These are phyloP conservation scores for Heimioporus sp. DNA, from an alignment of 768 basidiomycete species.

Conservation along the genomic window DNA sequence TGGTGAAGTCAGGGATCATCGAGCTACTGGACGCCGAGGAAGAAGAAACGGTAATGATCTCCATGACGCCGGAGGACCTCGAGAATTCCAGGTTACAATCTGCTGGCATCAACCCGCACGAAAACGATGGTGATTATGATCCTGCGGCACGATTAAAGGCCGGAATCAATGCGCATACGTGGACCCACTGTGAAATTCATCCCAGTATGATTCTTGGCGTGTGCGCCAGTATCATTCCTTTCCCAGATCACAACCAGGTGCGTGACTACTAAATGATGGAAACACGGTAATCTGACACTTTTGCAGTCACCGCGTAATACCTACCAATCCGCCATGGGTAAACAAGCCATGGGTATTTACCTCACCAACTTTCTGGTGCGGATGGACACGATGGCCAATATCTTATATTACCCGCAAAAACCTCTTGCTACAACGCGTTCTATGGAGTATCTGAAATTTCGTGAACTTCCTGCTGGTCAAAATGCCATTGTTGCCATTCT, in stretches of 20 bases:
- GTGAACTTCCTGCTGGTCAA: slow-evolving; percentile 97
- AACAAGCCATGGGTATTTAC: slow-evolving; percentile 99
- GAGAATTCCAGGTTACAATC: slow-evolving; percentile 76
- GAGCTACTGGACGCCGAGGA: slow-evolving; percentile 98
- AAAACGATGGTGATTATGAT: slow-evolving; percentile 74
- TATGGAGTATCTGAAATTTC: slow-evolving; percentile 99
- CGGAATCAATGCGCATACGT: slow-evolving; percentile 81
- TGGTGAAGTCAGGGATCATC: slow-evolving; percentile 85
- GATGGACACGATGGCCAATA: slow-evolving; percentile 99
- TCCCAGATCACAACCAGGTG: slow-evolving; percentile 99
- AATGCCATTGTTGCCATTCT: slow-evolving; percentile 98
- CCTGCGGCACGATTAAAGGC: slow-evolving; percentile 88
- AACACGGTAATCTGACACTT: slow-evolving; percentile 2
- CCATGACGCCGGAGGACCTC: slow-evolving; percentile 96
- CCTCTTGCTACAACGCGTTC: slow-evolving; percentile 97
- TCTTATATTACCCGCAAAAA: slow-evolving; percentile 98
- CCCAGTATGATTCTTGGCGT: slow-evolving; percentile 99
- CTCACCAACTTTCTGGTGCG: slow-evolving; percentile 97
- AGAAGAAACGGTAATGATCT: slow-evolving; percentile 99
- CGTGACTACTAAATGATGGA: slow-evolving; percentile 22
- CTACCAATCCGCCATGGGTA: slow-evolving; percentile 99
- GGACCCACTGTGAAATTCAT: slow-evolving; percentile 99
- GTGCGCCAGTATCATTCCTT: slow-evolving; percentile 98
- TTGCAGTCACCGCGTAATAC: slow-evolving; percentile 96
- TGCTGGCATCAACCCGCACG: slow-evolving; percentile 53